A percentile compares a stretch with the other conserved stretches of the same genome.
phyloP scores from a whole-genome alignment of 306 rosid species.

The Echinosophora koreensis region DNA sequence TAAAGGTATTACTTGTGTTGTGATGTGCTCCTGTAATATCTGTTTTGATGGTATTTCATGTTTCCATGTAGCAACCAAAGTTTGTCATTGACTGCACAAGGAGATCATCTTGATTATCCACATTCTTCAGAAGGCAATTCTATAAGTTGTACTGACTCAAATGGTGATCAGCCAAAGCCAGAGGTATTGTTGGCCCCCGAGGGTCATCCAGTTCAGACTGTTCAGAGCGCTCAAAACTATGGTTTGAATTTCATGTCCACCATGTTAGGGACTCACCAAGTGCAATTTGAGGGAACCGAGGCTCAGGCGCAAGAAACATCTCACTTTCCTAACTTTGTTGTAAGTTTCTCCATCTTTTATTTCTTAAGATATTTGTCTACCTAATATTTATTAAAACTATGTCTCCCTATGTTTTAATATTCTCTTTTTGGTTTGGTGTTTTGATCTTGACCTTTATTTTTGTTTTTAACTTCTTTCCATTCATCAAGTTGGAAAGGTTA shows the following conservation, averaged over 20 bases:
- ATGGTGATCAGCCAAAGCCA: slow-evolving; percentile 61
- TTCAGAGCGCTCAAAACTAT: slow-evolving; percentile 54
- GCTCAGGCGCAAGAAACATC: slow-evolving; percentile 52
- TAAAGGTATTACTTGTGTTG: slow-evolving; percentile 19
- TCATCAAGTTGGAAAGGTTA: slow-evolving; percentile 20
- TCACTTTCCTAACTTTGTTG: slow-evolving; percentile 49
- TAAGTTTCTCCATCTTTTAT: slow-evolving; percentile 41
- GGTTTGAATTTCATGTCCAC: slow-evolving; percentile 55
- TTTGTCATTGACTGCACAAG: slow-evolving; percentile 47
- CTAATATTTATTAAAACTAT: slow-evolving; percentile 23
- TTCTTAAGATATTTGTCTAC: slow-evolving; percentile 17
- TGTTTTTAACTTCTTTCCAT: background rate
- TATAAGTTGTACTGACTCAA: slow-evolving; percentile 46
- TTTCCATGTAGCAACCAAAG: slow-evolving; percentile 58
- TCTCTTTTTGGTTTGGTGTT: slow-evolving; percentile 30
- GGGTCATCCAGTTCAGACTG: slow-evolving; percentile 50
- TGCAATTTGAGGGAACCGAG: slow-evolving; percentile 56
- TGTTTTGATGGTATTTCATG: slow-evolving; percentile 37
- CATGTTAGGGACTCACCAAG: slow-evolving; percentile 56
- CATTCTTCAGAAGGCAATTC: slow-evolving; percentile 57
- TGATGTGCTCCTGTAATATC: slow-evolving; percentile 27
- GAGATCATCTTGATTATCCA: slow-evolving; percentile 55
- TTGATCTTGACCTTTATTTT: slow-evolving; percentile 1
- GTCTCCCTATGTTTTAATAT: slow-evolving; percentile 8
- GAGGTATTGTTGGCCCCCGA: slow-evolving; percentile 56